These are phyloP conservation scores for Mortierella alpina DNA, from an alignment of 192 early-diverging fungal species.

Conservation along the genomic window DNA sequence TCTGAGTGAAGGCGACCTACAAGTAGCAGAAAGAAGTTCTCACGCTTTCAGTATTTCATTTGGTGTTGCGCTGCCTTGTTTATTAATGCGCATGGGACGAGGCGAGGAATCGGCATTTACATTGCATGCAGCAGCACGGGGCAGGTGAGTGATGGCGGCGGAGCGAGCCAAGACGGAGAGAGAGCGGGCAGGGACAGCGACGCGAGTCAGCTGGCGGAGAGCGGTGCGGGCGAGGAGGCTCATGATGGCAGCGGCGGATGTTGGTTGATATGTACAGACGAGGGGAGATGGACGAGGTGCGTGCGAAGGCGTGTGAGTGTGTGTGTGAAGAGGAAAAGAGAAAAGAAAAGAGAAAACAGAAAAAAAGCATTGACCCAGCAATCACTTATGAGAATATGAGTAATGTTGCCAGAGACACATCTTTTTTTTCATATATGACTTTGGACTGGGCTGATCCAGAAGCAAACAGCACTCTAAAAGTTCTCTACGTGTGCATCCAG, in stretches of 20 bases:
- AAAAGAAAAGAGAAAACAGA: too few relatives aligned
- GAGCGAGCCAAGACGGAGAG: constrained; percentile 28
- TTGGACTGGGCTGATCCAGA: too few relatives aligned
- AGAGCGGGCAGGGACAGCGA: constrained; percentile 31
- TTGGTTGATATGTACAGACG: constrained; percentile 3
- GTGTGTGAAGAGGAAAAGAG: too few relatives aligned
- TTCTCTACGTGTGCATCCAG: too few relatives aligned
- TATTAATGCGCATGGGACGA: background rate
- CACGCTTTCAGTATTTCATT: background rate
- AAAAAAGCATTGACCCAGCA: too few relatives aligned
- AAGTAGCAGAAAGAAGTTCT: background rate
- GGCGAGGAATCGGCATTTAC: constrained; percentile 4
- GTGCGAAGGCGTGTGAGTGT: background rate
- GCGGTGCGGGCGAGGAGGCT: constrained; percentile 31
- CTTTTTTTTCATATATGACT: too few relatives aligned
- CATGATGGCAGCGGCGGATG: constrained; percentile 8
- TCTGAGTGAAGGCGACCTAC: constrained; percentile 54
- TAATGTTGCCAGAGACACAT: too few relatives aligned
- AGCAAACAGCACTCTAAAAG: too few relatives aligned
- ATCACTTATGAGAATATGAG: too few relatives aligned
- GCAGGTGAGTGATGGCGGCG: constrained; percentile 7
- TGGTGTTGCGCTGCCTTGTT: background rate
- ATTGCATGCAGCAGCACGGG: constrained; percentile 35
- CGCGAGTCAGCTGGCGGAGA: constrained; percentile 33
- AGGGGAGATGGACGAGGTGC: background rate